A percentile compares a stretch with the other conserved stretches of the same genome.
These are phyloP conservation scores for Candolleomyces eurysporus DNA, from an alignment of 768 basidiomycete species.

Conservation along the genomic window DNA sequence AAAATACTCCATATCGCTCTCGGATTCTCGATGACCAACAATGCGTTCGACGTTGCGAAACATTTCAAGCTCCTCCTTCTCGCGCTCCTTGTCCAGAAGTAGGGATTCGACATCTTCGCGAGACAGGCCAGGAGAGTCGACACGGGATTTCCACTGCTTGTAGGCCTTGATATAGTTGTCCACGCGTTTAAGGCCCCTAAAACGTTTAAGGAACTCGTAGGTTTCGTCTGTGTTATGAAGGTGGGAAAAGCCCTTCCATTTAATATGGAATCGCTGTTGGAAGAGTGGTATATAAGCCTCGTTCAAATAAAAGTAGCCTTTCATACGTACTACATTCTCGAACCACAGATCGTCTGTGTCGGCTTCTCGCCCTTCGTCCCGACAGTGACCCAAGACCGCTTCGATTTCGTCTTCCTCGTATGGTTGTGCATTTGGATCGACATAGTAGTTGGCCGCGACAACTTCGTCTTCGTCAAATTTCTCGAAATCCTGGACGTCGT, in stretches of 20 bases:
- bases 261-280: slow-evolving; percentile 92
- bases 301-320: slow-evolving; percentile 5
- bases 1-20: slow-evolving; percentile 76
- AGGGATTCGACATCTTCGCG: slow-evolving; percentile 89
- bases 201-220: slow-evolving; percentile 93
- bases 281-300: slow-evolving; percentile 10
- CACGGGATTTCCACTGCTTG: slow-evolving; percentile 67
- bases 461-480: slow-evolving; percentile 67
- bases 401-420: slow-evolving; percentile 90
- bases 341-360: slow-evolving; percentile 84
- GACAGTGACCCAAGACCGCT: slow-evolving; percentile 79
- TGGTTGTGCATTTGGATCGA: slow-evolving; percentile 49
- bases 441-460: slow-evolving; percentile 50
- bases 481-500: slow-evolving; percentile 80
- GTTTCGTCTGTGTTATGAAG: slow-evolving; percentile 99
- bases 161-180: slow-evolving; percentile 98
- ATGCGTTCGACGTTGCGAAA: slow-evolving; percentile 92
- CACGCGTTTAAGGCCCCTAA: slow-evolving; percentile 93
- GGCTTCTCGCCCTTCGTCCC: slow-evolving; percentile 77
- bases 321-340: slow-evolving; percentile 71
- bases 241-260: slow-evolving; percentile 98
- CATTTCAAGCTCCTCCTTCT: slow-evolving; percentile 87
- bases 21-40: slow-evolving; percentile 68
- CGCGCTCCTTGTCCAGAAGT: slow-evolving; percentile 85
- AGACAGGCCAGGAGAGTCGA: slow-evolving; percentile 63